Conservation (phyloP, 805 yeast species). For the Tetrapisispora phaffii region DNA sequence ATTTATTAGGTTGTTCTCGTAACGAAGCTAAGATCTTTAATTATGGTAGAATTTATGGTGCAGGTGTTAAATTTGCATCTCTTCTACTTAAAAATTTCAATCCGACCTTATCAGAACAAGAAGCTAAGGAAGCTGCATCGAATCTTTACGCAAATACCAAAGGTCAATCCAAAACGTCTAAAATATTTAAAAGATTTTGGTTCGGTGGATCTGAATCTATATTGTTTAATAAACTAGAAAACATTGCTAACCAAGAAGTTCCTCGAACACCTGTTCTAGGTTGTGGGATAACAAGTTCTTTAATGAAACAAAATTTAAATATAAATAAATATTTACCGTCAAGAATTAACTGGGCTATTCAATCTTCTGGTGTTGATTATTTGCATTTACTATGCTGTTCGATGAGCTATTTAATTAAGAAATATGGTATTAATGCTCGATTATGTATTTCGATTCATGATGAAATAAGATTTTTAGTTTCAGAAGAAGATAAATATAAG, state of each 20-base stretch:
- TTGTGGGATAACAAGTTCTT: constrained; percentile 84
- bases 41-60: constrained; percentile 96
- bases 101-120: constrained; percentile 52
- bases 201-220: constrained; percentile 92
- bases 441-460: constrained; percentile 87
- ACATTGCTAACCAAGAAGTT: constrained; percentile 67
- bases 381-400: constrained; percentile 74
- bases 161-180: constrained; percentile 42
- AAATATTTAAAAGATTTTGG: constrained; percentile 38
- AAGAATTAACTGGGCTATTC: constrained; percentile 94
- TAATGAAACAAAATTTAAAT: constrained; percentile 55
- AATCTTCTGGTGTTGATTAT: constrained; percentile 95
- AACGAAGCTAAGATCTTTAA: constrained; percentile 92
- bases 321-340: constrained; percentile 66
- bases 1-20: constrained; percentile 77
- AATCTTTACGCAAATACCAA: constrained; percentile 72
- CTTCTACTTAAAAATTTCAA: constrained; percentile 77
- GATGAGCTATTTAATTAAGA: constrained; percentile 70
- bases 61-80: constrained; percentile 86
- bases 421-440: constrained; percentile 63
- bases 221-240: constrained; percentile 79
- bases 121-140: constrained; percentile 57
- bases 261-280: constrained; percentile 90
- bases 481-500: constrained; percentile 61
- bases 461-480: constrained; percentile 74